phyloP scores from a whole-genome alignment of 371 early-diverging fungal species.

The Cokeromyces recurvatus region DNA sequence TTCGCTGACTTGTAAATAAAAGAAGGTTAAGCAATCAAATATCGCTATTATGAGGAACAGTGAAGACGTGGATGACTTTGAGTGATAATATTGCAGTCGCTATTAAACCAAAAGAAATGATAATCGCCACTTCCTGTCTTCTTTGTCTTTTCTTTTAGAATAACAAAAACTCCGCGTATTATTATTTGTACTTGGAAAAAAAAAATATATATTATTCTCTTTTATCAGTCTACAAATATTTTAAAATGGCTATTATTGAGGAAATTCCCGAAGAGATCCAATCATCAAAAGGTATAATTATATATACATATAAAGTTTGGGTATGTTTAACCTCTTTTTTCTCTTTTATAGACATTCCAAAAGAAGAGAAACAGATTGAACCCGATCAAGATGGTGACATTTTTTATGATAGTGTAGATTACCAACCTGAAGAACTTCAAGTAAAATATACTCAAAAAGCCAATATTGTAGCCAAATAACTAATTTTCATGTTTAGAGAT shows the following conservation, averaged over 20 bases:
- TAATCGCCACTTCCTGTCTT: too few species aligned
- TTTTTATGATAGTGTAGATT: conserved; percentile 37
- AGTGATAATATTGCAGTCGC: too few species aligned
- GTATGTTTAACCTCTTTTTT: neutral
- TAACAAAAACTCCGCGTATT: too few species aligned
- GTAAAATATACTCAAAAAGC: conserved; percentile 6
- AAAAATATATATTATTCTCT: too few species aligned
- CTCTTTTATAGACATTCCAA: neutral
- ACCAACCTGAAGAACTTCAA: conserved; percentile 30
- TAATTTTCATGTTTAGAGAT: conserved; percentile 11
- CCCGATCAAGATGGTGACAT: conserved; percentile 35
- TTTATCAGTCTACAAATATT: too few species aligned
- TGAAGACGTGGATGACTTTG: too few species aligned
- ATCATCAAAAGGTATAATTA: neutral
- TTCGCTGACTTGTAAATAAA: too few species aligned
- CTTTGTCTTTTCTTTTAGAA: too few species aligned
- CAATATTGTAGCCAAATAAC: neutral
- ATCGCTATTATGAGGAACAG: too few species aligned
- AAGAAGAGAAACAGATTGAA: neutral
- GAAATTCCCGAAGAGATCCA: conserved; percentile 29
- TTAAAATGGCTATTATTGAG: conserved; percentile 48
- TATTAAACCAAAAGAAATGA: too few species aligned
- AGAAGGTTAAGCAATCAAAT: too few species aligned
- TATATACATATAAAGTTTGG: neutral
- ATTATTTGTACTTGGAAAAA: too few species aligned